Base-by-base conservation (phyloP, 176 grass and related monocot genomes). In the Lolium rigidum region DNA sequence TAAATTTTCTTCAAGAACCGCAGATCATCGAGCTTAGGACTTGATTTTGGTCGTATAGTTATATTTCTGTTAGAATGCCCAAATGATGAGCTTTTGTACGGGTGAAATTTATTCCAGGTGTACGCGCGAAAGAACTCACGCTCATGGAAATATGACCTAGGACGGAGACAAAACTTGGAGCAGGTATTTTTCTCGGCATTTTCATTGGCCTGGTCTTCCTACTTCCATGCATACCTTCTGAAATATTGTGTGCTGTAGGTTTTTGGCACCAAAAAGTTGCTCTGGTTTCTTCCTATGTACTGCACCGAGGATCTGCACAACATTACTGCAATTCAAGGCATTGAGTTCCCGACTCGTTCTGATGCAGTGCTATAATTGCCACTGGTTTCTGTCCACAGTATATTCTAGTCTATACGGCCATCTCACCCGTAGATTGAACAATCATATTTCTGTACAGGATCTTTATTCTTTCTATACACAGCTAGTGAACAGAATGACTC, bases 251-350 rank as follows among this genome's bases (percentile, higher is more conserved):
- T 88, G 28, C 8, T 60, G 76, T 80, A 98, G 95, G 91, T 98
- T 38, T 98, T 98, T 44, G 95, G 95, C 80, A 92, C 91, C 15
- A 98, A 90, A 59, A 98, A 70, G 39, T 74, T 90, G 87, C 46
- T 98, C 72, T 98, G 93, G 95, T 98, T 98, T 70, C 66, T 98
- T 41, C 95, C 95, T 1, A 52, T 95, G 37, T 92, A 93, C 87
- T 93, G 91, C 24, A 37, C 26, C 3, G 91, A 93, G 65, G 95
- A 98, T 95, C 57, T 95, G 71, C 83, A 83, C 59, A 93, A 90
- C 79, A 88, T 95, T 22, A 74, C 85, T 58, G 80, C 93, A 26
- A 89, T 98, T 72, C 80, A 63, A 67, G 95, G 95, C 54, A 80
- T 98, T 50, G 93, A 95, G 83, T 98, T 98, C 83, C 91, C 87